Evolutionary conservation across 192 early-diverging fungal genomes (phyloP).

Genomic region (Rhizophagus clarus): DNA sequence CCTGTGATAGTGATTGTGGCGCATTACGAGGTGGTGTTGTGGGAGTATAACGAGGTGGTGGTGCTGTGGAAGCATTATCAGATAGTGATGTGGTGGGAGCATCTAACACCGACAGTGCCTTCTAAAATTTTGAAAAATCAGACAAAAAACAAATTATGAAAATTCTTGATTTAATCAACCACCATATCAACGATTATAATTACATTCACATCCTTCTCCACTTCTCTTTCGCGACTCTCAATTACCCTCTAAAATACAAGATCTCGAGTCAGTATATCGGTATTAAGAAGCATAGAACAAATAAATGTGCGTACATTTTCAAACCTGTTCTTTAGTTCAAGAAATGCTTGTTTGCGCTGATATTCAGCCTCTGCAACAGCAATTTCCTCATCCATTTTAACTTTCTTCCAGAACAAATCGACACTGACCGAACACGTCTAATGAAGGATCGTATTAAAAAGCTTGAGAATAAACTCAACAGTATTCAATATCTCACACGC

Average conservation of each 20-base stretch:
- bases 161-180: constrained; percentile 18
- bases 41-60: neutral
- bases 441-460: too few relatives aligned
- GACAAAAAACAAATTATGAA: neutral
- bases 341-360: too few relatives aligned
- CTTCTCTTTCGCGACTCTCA: constrained; percentile 1
- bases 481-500: neutral
- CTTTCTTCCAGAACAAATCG: too few relatives aligned
- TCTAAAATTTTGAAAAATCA: constrained; percentile 19
- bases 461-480: too few relatives aligned
- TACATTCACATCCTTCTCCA: constrained; percentile 11
- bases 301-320: too few relatives aligned
- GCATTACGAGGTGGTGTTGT: neutral
- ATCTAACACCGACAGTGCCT: neutral
- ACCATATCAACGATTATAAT: constrained; percentile 16
- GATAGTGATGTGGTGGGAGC: neutral
- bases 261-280: constrained; percentile 9
- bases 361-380: too few relatives aligned
- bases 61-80: neutral
- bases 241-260: constrained; percentile 7
- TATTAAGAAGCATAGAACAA: too few relatives aligned
- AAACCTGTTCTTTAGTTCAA: too few relatives aligned
- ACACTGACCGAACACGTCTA: too few relatives aligned
- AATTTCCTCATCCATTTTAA: too few relatives aligned
- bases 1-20: neutral